Evolutionary conservation across 2,329 filamentous ascomycete species (phyloP).

Genomic region (Zymoseptoria ardabiliae): DNA sequence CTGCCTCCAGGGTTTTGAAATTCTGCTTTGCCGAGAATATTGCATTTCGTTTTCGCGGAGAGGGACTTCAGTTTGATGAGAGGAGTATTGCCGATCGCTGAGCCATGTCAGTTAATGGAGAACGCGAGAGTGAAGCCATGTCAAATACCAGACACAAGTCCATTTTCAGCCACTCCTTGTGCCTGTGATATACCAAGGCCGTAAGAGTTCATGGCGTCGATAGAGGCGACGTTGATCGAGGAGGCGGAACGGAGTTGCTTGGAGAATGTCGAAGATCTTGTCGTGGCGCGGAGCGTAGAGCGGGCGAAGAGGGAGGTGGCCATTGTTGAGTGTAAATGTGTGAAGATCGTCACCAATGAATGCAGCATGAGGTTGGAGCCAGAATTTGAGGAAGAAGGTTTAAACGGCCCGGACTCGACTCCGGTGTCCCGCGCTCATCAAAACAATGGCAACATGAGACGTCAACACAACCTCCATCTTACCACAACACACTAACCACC

Average conservation of each 20-base stretch:
- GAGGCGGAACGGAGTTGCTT: slow-evolving; percentile 18
- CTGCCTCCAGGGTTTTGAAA: slow-evolving; percentile 97
- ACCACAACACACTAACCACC: slow-evolving; percentile 1
- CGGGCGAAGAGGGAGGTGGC: slow-evolving; percentile 14
- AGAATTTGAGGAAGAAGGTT: neutral
- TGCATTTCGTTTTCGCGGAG: slow-evolving; percentile 85
- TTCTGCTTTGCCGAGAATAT: slow-evolving; percentile 91
- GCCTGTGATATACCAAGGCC: slow-evolving; percentile 68
- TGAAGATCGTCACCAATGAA: neutral
- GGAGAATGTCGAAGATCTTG: slow-evolving; percentile 14
- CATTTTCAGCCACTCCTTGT: slow-evolving; percentile 68
- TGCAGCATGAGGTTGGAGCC: neutral
- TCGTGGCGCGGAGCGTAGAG: slow-evolving; percentile 18
- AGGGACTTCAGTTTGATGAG: slow-evolving; percentile 83
- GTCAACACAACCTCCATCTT: neutral
- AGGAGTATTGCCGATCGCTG: slow-evolving; percentile 95
- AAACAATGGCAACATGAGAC: neutral
- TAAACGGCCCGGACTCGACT: neutral
- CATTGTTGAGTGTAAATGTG: neutral
- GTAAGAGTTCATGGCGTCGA: slow-evolving; percentile 24
- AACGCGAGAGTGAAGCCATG: neutral
- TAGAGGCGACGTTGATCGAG: slow-evolving; percentile 17
- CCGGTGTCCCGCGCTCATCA: neutral
- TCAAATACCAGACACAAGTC: slow-evolving; percentile 66
- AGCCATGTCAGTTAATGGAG: slow-evolving; percentile 18